Evolutionary conservation across 768 basidiomycete species (phyloP).

Genomic region (Wakefieldia striispora): DNA sequence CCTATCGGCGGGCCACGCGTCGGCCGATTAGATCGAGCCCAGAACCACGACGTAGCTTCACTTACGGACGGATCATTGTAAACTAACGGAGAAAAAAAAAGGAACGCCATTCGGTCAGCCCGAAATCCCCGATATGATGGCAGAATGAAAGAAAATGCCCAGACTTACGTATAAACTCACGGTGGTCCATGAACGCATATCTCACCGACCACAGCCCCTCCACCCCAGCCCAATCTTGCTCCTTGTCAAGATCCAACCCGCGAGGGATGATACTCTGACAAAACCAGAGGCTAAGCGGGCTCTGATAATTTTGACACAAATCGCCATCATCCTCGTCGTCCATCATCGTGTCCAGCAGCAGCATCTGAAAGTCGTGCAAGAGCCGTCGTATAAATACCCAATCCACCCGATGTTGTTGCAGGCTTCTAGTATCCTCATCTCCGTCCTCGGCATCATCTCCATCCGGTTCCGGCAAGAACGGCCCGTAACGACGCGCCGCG

Average conservation of each 20-base stretch:
- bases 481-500: conserved; percentile 51
- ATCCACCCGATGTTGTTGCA: conserved; percentile 35
- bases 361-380: conserved; percentile 55
- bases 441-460: conserved; percentile 20
- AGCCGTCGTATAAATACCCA: conserved; percentile 60
- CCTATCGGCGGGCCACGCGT: conserved; percentile 16
- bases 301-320: conserved; percentile 25
- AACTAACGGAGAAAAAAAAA: conserved; percentile 29
- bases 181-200: conserved; percentile 71
- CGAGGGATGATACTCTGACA: conserved; percentile 50
- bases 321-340: conserved; percentile 32
- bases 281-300: conserved; percentile 48
- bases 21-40: background rate
- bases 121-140: background rate
- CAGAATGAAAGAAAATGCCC: background rate
- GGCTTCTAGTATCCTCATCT: conserved; percentile 9
- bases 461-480: conserved; percentile 37
- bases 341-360: conserved; percentile 39
- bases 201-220: conserved; percentile 58
- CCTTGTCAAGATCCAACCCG: conserved; percentile 33
- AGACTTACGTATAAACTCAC: conserved; percentile 58
- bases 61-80: conserved; percentile 45
- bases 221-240: conserved; percentile 39
- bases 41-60: background rate
- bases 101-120: conserved; percentile 3